phyloP scores from a whole-genome alignment of 2,329 filamentous ascomycete species.

The Phyllosticta ampelicida region DNA sequence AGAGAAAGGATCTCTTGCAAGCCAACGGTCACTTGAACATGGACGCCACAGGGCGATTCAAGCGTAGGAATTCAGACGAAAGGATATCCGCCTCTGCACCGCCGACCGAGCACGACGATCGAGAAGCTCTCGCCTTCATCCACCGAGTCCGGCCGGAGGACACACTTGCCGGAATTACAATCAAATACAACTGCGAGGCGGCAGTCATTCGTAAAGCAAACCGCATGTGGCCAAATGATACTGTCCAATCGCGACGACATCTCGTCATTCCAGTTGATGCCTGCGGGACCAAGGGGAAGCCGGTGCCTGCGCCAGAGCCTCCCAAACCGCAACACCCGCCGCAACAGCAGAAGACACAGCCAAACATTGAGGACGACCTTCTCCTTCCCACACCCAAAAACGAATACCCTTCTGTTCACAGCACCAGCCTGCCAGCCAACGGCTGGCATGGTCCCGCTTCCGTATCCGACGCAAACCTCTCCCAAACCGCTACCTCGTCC shows the following conservation, averaged over 20 bases:
- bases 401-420: constrained; percentile 8
- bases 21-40: constrained; percentile 30
- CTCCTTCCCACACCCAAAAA: constrained; percentile 14
- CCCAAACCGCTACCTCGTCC: constrained; percentile 28
- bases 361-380: constrained; percentile 28
- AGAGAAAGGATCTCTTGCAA: constrained; percentile 37
- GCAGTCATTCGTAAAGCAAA: constrained; percentile 79
- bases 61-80: constrained; percentile 61
- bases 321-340: constrained; percentile 19
- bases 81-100: constrained; percentile 35
- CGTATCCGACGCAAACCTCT: constrained; percentile 17
- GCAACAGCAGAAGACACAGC: constrained; percentile 19
- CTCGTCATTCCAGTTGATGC: constrained; percentile 82
- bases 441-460: constrained; percentile 28
- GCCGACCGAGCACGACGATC: constrained; percentile 48
- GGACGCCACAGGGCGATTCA: constrained; percentile 41
- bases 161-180: constrained; percentile 81
- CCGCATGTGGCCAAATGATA: constrained; percentile 88
- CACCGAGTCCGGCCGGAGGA: constrained; percentile 75
- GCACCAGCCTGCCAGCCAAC: constrained; percentile 16
- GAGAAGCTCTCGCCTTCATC: constrained; percentile 78
- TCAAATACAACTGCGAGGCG: constrained; percentile 79
- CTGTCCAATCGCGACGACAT: constrained; percentile 70
- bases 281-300: constrained; percentile 70
- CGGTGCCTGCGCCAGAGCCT: constrained; percentile 26